These are phyloP conservation scores for Xylaria venustula DNA, from an alignment of 495 filamentous ascomycete species.

Conservation along the genomic window DNA sequence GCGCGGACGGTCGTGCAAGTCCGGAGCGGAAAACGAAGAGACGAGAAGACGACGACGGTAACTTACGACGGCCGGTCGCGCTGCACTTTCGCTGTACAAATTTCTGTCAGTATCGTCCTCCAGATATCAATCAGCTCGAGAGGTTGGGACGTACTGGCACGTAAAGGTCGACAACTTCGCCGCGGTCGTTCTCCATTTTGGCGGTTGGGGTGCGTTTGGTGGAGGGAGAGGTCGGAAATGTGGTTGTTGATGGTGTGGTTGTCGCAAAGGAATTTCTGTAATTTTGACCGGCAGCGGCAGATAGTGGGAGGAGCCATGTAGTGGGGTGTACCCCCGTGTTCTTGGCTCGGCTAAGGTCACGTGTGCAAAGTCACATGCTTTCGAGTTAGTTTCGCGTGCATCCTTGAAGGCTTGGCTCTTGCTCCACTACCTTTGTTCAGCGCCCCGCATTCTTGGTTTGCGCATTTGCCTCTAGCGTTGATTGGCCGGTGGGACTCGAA, in stretches of 20 bases:
- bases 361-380: slow-evolving; percentile 17
- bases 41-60: neutral
- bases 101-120: slow-evolving; percentile 6
- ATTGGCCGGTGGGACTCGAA: no score
- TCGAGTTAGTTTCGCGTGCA: slow-evolving; percentile 16
- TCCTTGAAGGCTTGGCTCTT: neutral
- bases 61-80: slow-evolving; percentile 70
- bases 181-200: slow-evolving; percentile 92
- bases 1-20: neutral
- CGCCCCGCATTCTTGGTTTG: neutral
- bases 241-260: slow-evolving; percentile 12
- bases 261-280: slow-evolving; percentile 19
- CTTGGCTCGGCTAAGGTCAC: slow-evolving; percentile 15
- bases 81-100: slow-evolving; percentile 82
- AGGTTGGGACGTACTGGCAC: slow-evolving; percentile 26
- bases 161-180: slow-evolving; percentile 99
- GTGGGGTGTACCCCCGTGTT: slow-evolving; percentile 18
- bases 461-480: neutral
- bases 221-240: slow-evolving; percentile 4
- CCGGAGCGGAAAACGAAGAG: neutral
- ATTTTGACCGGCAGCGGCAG: slow-evolving; percentile 10
- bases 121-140: neutral
- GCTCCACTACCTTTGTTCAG: neutral
- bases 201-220: slow-evolving; percentile 10
- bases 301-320: slow-evolving; percentile 10